phyloP scores from a whole-genome alignment of 306 rosid species.

The Echinosophora koreensis region DNA sequence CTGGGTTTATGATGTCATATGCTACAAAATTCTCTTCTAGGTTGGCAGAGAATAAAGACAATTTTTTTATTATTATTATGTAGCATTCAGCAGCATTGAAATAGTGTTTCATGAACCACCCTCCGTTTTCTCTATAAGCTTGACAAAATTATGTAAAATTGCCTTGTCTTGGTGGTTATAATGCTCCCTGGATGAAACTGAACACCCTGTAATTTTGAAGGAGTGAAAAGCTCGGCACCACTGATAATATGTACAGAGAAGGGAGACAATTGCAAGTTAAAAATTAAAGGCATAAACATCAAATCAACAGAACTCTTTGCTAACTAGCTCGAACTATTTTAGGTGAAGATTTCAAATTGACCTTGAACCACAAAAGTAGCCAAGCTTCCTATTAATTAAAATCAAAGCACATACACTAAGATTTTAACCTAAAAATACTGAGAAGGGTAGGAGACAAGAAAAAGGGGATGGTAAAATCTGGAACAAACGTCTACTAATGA shows the following conservation, averaged over 20 bases:
- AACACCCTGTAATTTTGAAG: conserved; percentile 76
- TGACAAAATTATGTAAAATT: conserved; percentile 74
- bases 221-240: conserved; percentile 10
- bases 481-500: background rate
- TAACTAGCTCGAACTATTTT: background rate
- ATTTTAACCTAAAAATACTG: background rate
- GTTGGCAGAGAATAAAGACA: background rate
- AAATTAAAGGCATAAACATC: conserved; percentile 2
- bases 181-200: conserved; percentile 99
- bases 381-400: background rate
- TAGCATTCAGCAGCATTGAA: conserved; percentile 14
- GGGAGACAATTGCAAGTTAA: conserved; percentile 2
- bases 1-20: background rate
- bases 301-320: conserved; percentile 8
- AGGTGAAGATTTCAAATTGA: conserved; percentile 2
- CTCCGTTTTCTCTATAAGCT: conserved; percentile 69
- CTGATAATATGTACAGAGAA: background rate
- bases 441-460: background rate
- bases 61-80: background rate
- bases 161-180: conserved; percentile 75
- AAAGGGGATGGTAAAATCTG: background rate
- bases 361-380: background rate
- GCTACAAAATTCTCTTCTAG: background rate
- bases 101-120: conserved; percentile 44
- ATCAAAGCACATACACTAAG: background rate